Percentiles rank a stretch among this genome's conserved stretches.
Conservation (phyloP, 257 asterid genomes). For the Nicotiana sylvestris region DNA sequence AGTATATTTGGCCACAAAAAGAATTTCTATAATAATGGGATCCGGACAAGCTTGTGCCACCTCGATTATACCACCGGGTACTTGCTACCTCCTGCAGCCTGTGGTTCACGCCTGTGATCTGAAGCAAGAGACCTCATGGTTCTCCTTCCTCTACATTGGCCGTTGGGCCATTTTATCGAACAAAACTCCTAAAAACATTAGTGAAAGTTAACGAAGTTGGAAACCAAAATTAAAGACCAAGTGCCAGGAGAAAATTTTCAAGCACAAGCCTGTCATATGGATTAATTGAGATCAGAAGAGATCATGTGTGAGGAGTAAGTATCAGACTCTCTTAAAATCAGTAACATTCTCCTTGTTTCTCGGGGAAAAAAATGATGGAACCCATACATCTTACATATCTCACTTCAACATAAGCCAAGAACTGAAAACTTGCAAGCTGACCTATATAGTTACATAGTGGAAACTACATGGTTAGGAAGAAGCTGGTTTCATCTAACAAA, state of each 20-base stretch:
- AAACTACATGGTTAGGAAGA: slow-evolving; percentile 4
- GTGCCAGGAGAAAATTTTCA: not conserved
- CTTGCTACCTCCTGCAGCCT: too few species aligned
- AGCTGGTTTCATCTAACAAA: slow-evolving; percentile 7
- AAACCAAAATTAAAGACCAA: not conserved
- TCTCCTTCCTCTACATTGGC: too few species aligned
- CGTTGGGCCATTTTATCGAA: not conserved
- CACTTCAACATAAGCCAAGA: slow-evolving; percentile 2
- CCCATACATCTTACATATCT: not conserved
- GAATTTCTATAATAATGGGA: too few species aligned
- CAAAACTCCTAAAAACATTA: not conserved
- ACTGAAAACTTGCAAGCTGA: not conserved
- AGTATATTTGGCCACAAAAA: too few species aligned
- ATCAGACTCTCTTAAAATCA: slow-evolving; percentile 2
- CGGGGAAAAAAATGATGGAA: not conserved
- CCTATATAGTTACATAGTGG: slow-evolving; percentile 4
- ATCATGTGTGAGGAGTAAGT: not conserved
- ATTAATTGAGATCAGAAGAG: not conserved
- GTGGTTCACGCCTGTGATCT: too few species aligned
- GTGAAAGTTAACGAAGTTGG: not conserved
- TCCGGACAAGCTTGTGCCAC: too few species aligned
- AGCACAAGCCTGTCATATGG: not conserved
- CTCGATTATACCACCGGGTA: too few species aligned
- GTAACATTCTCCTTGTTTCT: slow-evolving; percentile 4
- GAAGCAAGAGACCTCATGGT: too few species aligned